phyloP scores from a whole-genome alignment of 139 green algal genomes.

The Dunaliella sp. region DNA sequence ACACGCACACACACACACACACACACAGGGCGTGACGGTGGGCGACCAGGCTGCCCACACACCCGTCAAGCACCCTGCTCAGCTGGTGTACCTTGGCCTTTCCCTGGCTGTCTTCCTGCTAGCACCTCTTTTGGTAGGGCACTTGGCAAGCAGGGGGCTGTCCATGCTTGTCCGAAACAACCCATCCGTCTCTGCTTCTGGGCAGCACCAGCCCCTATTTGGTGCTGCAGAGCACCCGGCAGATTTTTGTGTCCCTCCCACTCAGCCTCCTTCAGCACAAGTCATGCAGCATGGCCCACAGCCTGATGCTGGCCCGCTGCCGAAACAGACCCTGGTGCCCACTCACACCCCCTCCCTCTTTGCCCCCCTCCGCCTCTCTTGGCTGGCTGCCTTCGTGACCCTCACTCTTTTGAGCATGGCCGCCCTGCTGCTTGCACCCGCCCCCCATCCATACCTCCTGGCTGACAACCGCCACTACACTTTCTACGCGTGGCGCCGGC shows the following conservation, averaged over 20 bases:
- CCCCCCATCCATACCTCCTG: slow-evolving; percentile 85
- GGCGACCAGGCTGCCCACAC: slow-evolving; percentile 76
- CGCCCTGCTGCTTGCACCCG: neutral
- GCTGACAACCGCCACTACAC: slow-evolving; percentile 95
- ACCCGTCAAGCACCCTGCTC: slow-evolving; percentile 64
- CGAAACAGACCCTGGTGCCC: too few species aligned
- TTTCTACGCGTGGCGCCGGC: slow-evolving; percentile 87
- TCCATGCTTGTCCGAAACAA: too few species aligned
- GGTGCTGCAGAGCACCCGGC: too few species aligned
- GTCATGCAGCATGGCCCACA: too few species aligned
- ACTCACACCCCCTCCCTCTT: too few species aligned
- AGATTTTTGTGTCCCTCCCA: too few species aligned
- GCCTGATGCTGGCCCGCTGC: too few species aligned
- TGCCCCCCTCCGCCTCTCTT: neutral
- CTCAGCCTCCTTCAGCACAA: too few species aligned
- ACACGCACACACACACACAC: neutral
- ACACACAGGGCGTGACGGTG: slow-evolving; percentile 69
- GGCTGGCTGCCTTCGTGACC: slow-evolving; percentile 14
- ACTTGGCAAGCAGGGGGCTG: too few species aligned
- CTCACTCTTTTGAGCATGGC: too few species aligned
- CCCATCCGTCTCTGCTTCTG: too few species aligned
- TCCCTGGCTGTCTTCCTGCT: slow-evolving; percentile 52
- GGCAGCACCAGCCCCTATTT: too few species aligned
- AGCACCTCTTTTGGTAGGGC: slow-evolving; percentile 35
- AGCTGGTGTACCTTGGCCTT: slow-evolving; percentile 81